Base-by-base conservation (phyloP, 1,284 basidiomycete species). In the Ganoderma lucidum region DNA sequence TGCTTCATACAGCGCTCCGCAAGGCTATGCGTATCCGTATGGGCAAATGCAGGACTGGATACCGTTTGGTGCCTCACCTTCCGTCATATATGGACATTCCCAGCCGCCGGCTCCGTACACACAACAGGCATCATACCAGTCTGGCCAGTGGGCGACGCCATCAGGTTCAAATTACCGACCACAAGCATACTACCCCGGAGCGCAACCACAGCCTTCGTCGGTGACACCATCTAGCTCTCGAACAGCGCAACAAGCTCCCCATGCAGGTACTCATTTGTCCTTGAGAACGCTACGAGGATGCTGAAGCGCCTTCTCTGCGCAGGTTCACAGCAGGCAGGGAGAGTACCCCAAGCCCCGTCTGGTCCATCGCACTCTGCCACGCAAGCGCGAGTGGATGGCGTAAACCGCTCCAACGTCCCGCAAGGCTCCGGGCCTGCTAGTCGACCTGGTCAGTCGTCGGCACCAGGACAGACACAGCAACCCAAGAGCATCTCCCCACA, bases 1-100 rank as follows among this genome's bases (percentile, higher is more conserved):
- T 39, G 37, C 59, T 61, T 30, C 59, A 30, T 56, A 56, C 30
- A 35, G 35, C 53, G 53, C 39, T 28, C n/a, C 32, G 35, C 32
- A 35, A 19, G 32, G 35, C 35, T 37, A 37, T 23, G n/a, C 56
- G 14, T 8, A 30, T 12, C 6, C 55, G 55, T 35, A 5, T 35
- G 28, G 14, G 15, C 35, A 19, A 56, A 32, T 56, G 17, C 48
- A 66, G 69, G 48, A 59, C n/a, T 67, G 42, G 69, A 62, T 45
- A 39, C 58, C 56, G 17, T 59, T 37, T 59, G 56, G 56, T 12
- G 56, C 56, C 32, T 35, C 32, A 4, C 56, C 56, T 9, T 37
- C 32, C 19, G 56, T 59, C 32, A 37, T 59, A 35, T 37, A 59
- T 32, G 19, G 32, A 12, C 23, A 28, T 12, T 23, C 12, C 30